Conservation (phyloP, 345 rosid genomes). For the Euphorbia lathyris region DNA sequence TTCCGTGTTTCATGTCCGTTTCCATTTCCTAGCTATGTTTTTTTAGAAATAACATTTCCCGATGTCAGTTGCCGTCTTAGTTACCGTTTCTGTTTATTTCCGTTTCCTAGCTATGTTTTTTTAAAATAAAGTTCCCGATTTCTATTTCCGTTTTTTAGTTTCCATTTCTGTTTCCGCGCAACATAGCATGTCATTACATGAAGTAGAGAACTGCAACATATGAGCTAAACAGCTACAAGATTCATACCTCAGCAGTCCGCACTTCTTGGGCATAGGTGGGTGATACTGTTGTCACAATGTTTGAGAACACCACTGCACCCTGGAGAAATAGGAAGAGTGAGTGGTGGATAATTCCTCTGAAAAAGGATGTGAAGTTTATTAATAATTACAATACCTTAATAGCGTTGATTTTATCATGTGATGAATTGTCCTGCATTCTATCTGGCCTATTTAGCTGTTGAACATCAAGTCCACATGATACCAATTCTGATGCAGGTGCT, state of each 20-base stretch:
- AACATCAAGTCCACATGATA: constrained; percentile 89
- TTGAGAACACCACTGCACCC: constrained; percentile 97
- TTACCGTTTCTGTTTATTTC: too few relatives aligned
- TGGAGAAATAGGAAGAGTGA: constrained; percentile 29
- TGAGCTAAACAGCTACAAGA: neutral
- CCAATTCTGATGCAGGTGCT: constrained; percentile 77
- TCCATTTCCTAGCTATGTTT: too few relatives aligned
- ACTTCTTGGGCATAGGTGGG: constrained; percentile 97
- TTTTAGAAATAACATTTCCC: too few relatives aligned
- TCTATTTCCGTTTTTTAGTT: too few relatives aligned
- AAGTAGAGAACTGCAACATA: neutral
- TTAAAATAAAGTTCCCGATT: too few relatives aligned
- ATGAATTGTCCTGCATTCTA: constrained; percentile 89
- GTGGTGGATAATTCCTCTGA: constrained; percentile 4
- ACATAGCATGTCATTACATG: neutral
- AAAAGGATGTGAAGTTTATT: neutral
- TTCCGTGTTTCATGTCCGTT: too few relatives aligned
- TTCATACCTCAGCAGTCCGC: constrained; percentile 78
- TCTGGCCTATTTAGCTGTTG: constrained; percentile 86
- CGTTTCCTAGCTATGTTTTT: too few relatives aligned
- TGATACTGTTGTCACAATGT: constrained; percentile 94
- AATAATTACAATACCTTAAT: constrained; percentile 53
- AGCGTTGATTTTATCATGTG: constrained; percentile 78
- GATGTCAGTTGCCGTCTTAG: too few relatives aligned
- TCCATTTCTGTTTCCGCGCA: too few relatives aligned